Evolutionary conservation across 441 rosid species (phyloP), one percentile per base, ranked within the genome.

Genomic region (Gossypium aridum): DNA sequence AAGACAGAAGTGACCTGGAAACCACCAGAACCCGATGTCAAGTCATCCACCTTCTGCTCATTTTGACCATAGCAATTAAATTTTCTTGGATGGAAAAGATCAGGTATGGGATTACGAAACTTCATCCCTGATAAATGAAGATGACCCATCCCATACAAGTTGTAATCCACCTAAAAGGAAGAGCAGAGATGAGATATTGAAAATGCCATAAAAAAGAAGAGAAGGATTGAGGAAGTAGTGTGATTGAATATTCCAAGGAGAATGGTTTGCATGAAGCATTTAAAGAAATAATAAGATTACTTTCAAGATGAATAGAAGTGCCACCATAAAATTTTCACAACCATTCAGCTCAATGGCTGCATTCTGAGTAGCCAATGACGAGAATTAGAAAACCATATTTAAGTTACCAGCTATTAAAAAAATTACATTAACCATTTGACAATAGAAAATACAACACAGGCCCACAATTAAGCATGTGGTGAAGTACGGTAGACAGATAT

Each of bases 91-190:
- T 62, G 76, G 72, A 81, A 85, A 77, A 57, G 77, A 83, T 68
- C 87, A 20, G 99, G 99, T 43, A 92, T 78, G 67, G 97, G 97
- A 78, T 81, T 77, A 64, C 99, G 98, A 61, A 96, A 96, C 84
- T 89, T 96, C 83, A 93, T 84, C 81, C 85, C 90, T 61, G 90
- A 89, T 71, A 94, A 77, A 85, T 96, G 99, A 59, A 94, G 75
- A 81, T 87, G 92, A 79, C 98, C 95, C 99, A 96, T 96, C 81
- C 99, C 98, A 83, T 87, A 90, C 80, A 96, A 86, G 86, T 92
- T 96, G 81, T 84, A 88, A 85, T 96, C 98, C 69, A 96, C 87
- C 99, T 96, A 81, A 51, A 69, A 77, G 76, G 69, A 45, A 80
- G 28, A 80, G 51, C 19, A 1, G 31, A 79, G 60, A 10, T 22